phyloP scores from a whole-genome alignment of 495 filamentous ascomycete species.

The Neurospora terricola region DNA sequence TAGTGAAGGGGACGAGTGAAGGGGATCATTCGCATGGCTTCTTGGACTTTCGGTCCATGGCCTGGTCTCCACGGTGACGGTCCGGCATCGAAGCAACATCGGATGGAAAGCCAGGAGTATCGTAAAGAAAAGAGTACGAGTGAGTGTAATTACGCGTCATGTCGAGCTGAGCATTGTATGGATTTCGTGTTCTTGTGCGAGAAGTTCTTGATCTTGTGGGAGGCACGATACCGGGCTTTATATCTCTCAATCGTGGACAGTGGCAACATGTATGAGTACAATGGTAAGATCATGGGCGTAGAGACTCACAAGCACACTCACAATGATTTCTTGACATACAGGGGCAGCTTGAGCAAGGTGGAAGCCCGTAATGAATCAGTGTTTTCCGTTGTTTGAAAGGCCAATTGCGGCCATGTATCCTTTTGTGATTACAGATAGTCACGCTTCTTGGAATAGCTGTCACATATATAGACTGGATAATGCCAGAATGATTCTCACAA shows the following conservation, averaged over 20 bases:
- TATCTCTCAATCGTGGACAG: neutral
- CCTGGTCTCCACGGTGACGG: neutral
- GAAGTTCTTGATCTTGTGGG: fast-evolving
- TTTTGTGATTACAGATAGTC: neutral
- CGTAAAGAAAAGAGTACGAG: fast-evolving
- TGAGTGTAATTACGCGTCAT: neutral
- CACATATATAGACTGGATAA: neutral
- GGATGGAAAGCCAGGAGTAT: neutral
- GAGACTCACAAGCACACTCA: neutral
- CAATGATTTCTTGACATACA: neutral
- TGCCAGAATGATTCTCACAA: neutral
- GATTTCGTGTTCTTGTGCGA: neutral
- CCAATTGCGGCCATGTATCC: neutral
- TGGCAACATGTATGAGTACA: neutral
- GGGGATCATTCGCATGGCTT: neutral
- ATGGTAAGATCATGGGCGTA: neutral
- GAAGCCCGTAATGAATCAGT: neutral
- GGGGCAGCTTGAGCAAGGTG: neutral
- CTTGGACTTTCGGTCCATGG: neutral
- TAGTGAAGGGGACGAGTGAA: neutral
- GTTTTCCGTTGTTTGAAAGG: neutral
- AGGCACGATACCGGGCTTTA: neutral
- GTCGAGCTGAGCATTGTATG: neutral
- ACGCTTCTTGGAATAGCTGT: neutral
- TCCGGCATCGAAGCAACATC: neutral